Conservation (phyloP, 176 grass and related monocot species). For the Juncus inflexus region DNA sequence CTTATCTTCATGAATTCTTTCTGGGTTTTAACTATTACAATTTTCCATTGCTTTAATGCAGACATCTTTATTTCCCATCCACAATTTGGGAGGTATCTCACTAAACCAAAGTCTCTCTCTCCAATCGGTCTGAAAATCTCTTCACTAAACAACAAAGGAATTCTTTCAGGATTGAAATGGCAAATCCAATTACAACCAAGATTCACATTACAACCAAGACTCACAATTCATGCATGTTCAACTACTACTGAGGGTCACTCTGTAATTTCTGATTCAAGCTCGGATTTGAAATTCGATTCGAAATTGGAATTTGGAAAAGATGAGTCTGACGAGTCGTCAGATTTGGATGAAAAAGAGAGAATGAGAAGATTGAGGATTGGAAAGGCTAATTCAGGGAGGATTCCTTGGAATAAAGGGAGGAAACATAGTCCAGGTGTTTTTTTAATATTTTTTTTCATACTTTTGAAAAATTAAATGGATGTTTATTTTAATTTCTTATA, state of each 20-base stretch:
- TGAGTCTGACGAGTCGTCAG: conserved; percentile 29
- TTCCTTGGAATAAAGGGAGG: conserved; percentile 93
- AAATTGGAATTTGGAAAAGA: not conserved
- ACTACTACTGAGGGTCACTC: conserved; percentile 16
- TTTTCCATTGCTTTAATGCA: no score
- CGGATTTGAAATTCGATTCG: conserved; percentile 1
- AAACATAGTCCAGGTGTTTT: conserved; percentile 75
- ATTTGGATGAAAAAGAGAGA: conserved; percentile 57
- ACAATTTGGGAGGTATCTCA: not conserved
- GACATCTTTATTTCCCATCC: no score
- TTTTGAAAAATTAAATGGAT: no score
- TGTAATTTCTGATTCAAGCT: not conserved
- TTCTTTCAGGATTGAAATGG: not conserved
- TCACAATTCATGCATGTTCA: not conserved
- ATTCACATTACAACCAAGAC: not conserved
- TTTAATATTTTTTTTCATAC: not conserved
- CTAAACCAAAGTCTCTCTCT: conserved; percentile 1
- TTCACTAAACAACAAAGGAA: not conserved
- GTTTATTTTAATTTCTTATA: not conserved
- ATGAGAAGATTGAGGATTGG: conserved; percentile 75
- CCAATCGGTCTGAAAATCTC: not conserved
- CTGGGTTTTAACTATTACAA: no score
- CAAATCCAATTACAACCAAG: conserved; percentile 14
- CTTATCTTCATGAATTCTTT: no score
- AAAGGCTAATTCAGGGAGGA: conserved; percentile 84